These are phyloP conservation scores for Ceratobasidium papillatum DNA, from an alignment of 1,284 basidiomycete species.

Conservation along the genomic window DNA sequence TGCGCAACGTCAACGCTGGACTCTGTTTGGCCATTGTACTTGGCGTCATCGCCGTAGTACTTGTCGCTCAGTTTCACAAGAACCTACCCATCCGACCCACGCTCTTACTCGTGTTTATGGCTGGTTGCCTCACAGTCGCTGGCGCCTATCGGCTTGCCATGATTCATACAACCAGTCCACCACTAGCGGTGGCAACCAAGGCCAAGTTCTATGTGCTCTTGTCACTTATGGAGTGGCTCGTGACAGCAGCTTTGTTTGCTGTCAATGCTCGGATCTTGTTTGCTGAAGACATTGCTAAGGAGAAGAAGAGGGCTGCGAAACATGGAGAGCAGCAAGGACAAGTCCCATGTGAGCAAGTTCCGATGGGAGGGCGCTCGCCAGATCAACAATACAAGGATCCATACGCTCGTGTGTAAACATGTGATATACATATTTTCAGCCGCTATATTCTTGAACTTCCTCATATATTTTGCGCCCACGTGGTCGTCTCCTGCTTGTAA, in stretches of 20 bases:
- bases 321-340: background rate
- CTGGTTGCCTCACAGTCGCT: constrained; percentile 18
- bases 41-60: constrained; percentile 25
- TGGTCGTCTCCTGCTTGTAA: too few relatives aligned
- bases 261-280: constrained; percentile 36
- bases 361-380: background rate
- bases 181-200: constrained; percentile 24
- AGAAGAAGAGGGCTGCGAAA: constrained; percentile 30
- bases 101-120: constrained; percentile 23
- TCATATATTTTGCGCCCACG: too few relatives aligned
- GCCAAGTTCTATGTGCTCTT: constrained; percentile 41
- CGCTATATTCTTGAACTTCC: background rate
- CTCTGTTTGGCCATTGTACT: constrained; percentile 39
- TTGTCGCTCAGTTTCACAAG: constrained; percentile 38
- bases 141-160: constrained; percentile 36
- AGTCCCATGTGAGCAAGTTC: background rate
- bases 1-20: constrained; percentile 38
- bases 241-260: constrained; percentile 11
- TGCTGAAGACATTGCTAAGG: constrained; percentile 23
- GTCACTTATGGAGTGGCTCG: constrained; percentile 41
- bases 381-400: constrained; percentile 14
- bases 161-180: constrained; percentile 23
- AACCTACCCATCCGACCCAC: constrained; percentile 24
- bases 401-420: constrained; percentile 1
- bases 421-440: background rate